Conservation (phyloP, 176 grass and related monocot species). For the Elymus sibiricus region DNA sequence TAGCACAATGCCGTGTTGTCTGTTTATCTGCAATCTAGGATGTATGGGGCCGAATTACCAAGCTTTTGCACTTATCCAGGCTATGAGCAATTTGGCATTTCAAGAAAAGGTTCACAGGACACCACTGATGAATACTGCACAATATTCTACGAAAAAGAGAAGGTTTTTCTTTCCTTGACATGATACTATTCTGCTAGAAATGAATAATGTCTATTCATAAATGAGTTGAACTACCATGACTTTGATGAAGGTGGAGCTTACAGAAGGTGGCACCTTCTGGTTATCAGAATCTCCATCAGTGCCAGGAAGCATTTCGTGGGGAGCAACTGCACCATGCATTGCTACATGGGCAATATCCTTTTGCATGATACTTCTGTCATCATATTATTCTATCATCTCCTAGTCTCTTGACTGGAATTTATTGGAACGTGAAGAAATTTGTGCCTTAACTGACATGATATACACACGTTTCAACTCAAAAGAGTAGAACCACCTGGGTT, state of each 20-base stretch:
- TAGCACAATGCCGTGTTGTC: background rate
- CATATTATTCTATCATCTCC: background rate
- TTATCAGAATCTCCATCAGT: constrained; percentile 94
- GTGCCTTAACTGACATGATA: constrained; percentile 69
- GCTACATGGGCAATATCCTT: constrained; percentile 99
- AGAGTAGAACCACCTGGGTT: constrained; percentile 90
- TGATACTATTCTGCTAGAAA: constrained; percentile 15
- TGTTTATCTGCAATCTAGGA: background rate
- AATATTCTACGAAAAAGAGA: constrained; percentile 98
- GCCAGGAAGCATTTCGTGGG: constrained; percentile 95
- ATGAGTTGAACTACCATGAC: constrained; percentile 22
- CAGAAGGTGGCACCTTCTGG: constrained; percentile 99
- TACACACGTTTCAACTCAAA: constrained; percentile 99
- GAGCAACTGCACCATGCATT: constrained; percentile 74
- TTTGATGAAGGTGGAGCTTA: constrained; percentile 89
- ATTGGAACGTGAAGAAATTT: background rate
- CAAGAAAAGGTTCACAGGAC: constrained; percentile 96
- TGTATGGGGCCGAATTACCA: constrained; percentile 14
- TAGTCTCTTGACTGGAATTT: constrained; percentile 8
- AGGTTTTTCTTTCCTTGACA: constrained; percentile 48
- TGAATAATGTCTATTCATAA: constrained; percentile 24
- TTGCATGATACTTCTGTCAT: background rate
- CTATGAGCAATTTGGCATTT: constrained; percentile 98
- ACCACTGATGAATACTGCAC: constrained; percentile 90
- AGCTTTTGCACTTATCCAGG: constrained; percentile 38